Conservation (phyloP, 2,329 filamentous ascomycete species). For the Salinomyces thailandicus region DNA sequence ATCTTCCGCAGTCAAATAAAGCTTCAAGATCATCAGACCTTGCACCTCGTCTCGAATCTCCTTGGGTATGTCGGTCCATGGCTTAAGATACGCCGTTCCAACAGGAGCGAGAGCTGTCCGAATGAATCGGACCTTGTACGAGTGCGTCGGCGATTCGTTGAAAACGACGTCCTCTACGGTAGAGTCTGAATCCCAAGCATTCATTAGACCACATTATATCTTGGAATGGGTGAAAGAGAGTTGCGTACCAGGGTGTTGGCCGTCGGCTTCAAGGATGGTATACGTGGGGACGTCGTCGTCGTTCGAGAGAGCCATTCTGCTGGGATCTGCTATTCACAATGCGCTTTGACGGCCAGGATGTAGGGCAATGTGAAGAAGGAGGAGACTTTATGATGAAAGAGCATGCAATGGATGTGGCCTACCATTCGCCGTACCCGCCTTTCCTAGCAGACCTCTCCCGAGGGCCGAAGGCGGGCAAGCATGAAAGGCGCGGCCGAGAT, state of each 20-base stretch:
- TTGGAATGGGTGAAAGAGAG: not conserved
- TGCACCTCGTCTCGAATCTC: constrained; percentile 18
- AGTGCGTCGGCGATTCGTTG: constrained; percentile 14
- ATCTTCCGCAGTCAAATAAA: constrained; percentile 19
- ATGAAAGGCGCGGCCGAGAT: too few relatives aligned
- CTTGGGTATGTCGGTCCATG: constrained; percentile 22
- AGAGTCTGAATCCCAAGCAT: too few relatives aligned
- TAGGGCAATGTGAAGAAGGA: too few relatives aligned
- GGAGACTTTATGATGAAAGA: too few relatives aligned
- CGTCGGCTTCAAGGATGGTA: constrained; percentile 23
- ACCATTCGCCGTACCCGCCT: too few relatives aligned
- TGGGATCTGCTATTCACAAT: too few relatives aligned
- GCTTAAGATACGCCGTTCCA: constrained; percentile 13
- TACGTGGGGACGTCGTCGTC: constrained; percentile 11
- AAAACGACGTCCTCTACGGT: constrained; percentile 20
- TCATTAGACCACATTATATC: not conserved
- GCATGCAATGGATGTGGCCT: too few relatives aligned
- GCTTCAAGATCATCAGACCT: constrained; percentile 23
- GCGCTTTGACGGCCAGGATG: too few relatives aligned
- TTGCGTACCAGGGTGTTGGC: constrained; percentile 13
- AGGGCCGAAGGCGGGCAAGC: too few relatives aligned
- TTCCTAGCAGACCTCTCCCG: too few relatives aligned
- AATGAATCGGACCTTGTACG: constrained; percentile 19
- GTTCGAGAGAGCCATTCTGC: too few relatives aligned
- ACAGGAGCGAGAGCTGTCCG: constrained; percentile 15